These are phyloP conservation scores for Verticillium nubilum DNA, from an alignment of 2,329 filamentous ascomycete genomes.

Conservation along the genomic window DNA sequence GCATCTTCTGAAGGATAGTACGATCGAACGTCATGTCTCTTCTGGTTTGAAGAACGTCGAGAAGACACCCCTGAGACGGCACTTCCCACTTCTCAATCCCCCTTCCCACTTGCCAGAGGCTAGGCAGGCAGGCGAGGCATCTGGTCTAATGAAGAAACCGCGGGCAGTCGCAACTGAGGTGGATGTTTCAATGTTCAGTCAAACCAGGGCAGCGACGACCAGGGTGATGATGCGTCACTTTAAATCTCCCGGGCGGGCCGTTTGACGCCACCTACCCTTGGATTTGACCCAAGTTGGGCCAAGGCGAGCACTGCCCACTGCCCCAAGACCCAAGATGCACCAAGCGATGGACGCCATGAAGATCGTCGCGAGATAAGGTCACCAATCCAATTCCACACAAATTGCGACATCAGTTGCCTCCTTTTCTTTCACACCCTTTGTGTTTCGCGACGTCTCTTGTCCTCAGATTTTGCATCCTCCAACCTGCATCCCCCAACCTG, in stretches of 20 bases:
- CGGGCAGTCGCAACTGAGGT: background rate
- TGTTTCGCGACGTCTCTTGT: background rate
- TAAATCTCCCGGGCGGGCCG: background rate
- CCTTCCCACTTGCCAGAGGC: too few relatives aligned
- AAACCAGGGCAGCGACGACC: background rate
- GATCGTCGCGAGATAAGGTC: background rate
- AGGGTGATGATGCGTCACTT: background rate
- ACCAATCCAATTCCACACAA: background rate
- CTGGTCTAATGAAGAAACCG: background rate
- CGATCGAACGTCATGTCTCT: background rate
- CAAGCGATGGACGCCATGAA: background rate
- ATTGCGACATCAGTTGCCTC: background rate
- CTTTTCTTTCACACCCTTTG: background rate
- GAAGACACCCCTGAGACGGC: background rate
- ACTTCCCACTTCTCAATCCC: too few relatives aligned
- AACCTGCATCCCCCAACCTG: background rate
- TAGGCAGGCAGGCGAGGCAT: background rate
- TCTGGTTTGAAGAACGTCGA: background rate
- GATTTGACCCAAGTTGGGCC: background rate
- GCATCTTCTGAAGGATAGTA: too few relatives aligned
- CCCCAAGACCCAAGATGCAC: background rate
- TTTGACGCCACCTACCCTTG: background rate
- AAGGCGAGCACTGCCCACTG: background rate
- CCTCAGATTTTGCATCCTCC: background rate
- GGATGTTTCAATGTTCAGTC: background rate